Base-by-base conservation (phyloP, 108 stramenopile genomes). In the Skeletonema grethae region DNA sequence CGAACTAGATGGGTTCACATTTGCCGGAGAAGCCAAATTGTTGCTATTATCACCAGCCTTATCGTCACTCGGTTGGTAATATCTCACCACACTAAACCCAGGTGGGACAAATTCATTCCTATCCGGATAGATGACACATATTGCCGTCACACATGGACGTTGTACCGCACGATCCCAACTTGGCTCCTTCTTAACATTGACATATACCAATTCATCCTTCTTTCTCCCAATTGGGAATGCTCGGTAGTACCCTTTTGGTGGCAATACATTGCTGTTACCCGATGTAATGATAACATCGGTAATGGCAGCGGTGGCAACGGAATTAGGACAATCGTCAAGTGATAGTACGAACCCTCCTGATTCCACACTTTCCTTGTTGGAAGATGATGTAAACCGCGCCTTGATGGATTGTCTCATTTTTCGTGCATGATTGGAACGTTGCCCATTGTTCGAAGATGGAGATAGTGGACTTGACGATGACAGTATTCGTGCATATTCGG, bases 131-230 rank as follows among this genome's bases (percentile, higher is more conserved):
- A 95, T 87, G 13, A 95, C 70, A 24, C 87, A 75, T 24, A 95
- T 39, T 22, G 90, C 88, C 2, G 91, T 93, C 3, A 95, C 91
- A 65, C 91, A 92, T 13, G 94, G 94, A 34, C 94, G 71, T 59
- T 95, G 94, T 20, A 90, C 91, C 22, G 94, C 94, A 61, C 90
- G 61, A 76, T 95, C 91, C 94, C 94, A 95, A 66, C 86, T 90
- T 4, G 82, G 80, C 76, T 95, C 94, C 59, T 95, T 95, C 57
- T 93, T 92, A 8, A 92, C 86, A 63, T 90, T 86, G 11, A 95
- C 61, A 67, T 81, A 87, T 2, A 83, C 64, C 1, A 62, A 72
- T 15, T 80, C 68, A 22, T 61, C 38, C 63, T 76, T 78, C 32
- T 72, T 62, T 36, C 74, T 76, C 38, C 64, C 70, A 12, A 84